phyloP scores from a whole-genome alignment of 768 basidiomycete genomes.

The Pluteus cervinus region DNA sequence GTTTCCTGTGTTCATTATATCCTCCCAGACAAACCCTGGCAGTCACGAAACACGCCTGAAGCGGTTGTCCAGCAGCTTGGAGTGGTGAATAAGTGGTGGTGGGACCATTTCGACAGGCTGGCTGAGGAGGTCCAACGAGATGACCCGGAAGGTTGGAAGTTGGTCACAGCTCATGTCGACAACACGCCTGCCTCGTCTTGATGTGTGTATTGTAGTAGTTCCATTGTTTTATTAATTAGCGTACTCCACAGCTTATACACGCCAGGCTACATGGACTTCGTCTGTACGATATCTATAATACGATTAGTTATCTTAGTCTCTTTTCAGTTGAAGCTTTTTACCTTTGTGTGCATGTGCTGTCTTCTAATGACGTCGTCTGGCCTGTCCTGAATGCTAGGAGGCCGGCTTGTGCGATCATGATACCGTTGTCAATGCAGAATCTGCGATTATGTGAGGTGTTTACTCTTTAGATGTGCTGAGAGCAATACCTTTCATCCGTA shows the following conservation, averaged over 20 bases:
- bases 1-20: conserved; percentile 88
- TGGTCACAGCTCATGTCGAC: conserved; percentile 47
- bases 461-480: not conserved
- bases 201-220: not conserved
- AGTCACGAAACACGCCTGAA: conserved; percentile 36
- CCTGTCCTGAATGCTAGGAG: conserved; percentile 92
- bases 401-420: conserved; percentile 99
- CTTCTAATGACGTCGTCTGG: conserved; percentile 61
- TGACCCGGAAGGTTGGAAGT: conserved; percentile 42
- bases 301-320: conserved; percentile 1
- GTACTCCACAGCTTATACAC: conserved; percentile 35
- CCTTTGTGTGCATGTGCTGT: conserved; percentile 93
- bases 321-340: conserved; percentile 20
- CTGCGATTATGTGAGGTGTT: conserved; percentile 31
- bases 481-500: conserved; percentile 82
- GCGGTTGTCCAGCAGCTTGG: conserved; percentile 38
- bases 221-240: conserved; percentile 9
- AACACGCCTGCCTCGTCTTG: conserved; percentile 9
- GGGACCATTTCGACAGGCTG: conserved; percentile 55
- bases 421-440: conserved; percentile 99
- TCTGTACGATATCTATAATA: conserved; percentile 85
- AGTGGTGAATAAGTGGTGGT: conserved; percentile 71
- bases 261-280: conserved; percentile 89
- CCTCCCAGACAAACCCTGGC: conserved; percentile 84
- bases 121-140: conserved; percentile 34